Evolutionary conservation across 495 filamentous ascomycete species (phyloP).

Genomic region (Trypethelium eluteriae): DNA sequence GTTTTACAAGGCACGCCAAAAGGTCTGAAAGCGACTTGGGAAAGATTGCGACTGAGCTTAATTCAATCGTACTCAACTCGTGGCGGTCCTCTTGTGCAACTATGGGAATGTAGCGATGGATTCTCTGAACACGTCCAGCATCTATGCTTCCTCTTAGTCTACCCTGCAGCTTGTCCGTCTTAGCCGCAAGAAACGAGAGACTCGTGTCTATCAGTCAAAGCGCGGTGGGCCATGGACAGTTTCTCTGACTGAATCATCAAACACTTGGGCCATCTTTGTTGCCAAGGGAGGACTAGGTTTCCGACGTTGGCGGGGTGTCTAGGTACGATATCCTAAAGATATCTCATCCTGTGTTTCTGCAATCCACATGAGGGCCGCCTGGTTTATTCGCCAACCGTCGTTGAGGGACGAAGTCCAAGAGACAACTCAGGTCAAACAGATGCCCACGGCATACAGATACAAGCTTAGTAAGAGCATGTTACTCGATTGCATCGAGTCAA

Average conservation of each 20-base stretch:
- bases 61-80: background rate
- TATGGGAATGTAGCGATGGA: too few species aligned
- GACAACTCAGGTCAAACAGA: background rate
- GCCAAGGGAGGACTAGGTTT: too few species aligned
- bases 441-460: background rate
- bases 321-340: too few species aligned
- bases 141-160: background rate
- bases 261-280: too few species aligned
- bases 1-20: background rate
- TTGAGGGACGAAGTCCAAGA: background rate
- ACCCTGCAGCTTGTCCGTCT: background rate
- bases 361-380: too few species aligned
- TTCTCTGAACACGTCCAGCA: background rate
- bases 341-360: too few species aligned
- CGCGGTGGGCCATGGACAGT: too few species aligned
- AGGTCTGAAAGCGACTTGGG: background rate
- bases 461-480: constrained; percentile 4
- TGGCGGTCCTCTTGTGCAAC: too few species aligned
- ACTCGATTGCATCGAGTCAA: constrained; percentile 12
- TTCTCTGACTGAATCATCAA: too few species aligned
- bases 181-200: background rate
- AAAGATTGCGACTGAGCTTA: background rate
- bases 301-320: too few species aligned
- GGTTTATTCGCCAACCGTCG: background rate
- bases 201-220: background rate